Percentiles rank a stretch among this genome's conserved stretches.
Conservation (phyloP, 2,329 filamentous ascomycete species). For the Cercospora janseana region DNA sequence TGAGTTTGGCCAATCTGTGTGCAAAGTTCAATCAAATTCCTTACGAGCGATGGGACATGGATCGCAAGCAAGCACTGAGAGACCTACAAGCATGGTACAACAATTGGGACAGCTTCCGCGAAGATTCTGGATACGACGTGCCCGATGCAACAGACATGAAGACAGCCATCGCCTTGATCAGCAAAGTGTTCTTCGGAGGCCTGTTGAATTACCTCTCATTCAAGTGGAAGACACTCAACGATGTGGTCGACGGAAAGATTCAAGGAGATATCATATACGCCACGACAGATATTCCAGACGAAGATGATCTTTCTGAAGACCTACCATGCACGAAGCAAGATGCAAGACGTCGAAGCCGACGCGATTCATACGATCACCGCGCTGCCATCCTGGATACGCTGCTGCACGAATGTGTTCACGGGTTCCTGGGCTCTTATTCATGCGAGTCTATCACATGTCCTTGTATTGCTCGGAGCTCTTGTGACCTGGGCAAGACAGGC, state of each 20-base stretch:
- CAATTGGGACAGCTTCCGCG: not conserved
- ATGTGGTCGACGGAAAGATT: not conserved
- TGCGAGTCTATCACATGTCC: constrained; percentile 1
- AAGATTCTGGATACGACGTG: not conserved
- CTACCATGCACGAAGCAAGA: not conserved
- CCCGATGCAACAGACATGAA: not conserved
- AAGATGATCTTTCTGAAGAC: constrained; percentile 3
- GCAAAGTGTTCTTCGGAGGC: constrained; percentile 8
- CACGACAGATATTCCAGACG: not conserved
- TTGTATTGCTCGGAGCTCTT: not conserved
- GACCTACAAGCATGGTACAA: constrained; percentile 1
- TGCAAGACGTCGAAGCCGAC: not conserved
- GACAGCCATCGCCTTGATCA: constrained; percentile 2
- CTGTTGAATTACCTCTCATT: not conserved
- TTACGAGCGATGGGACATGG: not conserved
- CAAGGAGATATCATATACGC: constrained; percentile 1
- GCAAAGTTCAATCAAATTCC: not conserved
- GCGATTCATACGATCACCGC: not conserved
- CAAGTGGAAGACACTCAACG: not conserved
- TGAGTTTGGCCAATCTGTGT: not conserved
- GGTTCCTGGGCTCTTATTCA: constrained; percentile 2
- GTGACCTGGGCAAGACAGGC: not conserved
- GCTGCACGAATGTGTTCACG: constrained; percentile 14
- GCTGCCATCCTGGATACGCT: constrained; percentile 3
- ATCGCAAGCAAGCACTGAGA: constrained; percentile 2